A percentile compares a stretch with the other conserved stretches of the same genome.
Evolutionary conservation across 495 filamentous ascomycete genomes (phyloP).

Genomic region (Durotheca rogersii): DNA sequence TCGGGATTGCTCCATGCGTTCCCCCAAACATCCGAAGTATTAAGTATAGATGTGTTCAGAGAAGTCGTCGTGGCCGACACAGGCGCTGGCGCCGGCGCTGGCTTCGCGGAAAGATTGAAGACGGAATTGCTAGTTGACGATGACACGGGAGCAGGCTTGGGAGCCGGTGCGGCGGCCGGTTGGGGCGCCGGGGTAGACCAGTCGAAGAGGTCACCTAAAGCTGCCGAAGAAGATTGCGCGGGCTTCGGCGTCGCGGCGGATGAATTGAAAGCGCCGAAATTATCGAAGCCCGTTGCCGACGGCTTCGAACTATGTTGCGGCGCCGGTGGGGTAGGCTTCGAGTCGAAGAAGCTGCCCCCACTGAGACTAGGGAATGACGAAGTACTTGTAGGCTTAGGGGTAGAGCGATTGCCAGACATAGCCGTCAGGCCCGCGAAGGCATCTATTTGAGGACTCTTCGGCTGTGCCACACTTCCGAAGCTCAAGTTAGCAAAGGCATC

Average conservation of each 20-base stretch:
- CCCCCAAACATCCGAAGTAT: slow-evolving; percentile 53
- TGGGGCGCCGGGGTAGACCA: slow-evolving; percentile 62
- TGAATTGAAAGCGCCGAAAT: slow-evolving; percentile 56
- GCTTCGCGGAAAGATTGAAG: slow-evolving; percentile 73
- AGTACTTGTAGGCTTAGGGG: slow-evolving; percentile 56
- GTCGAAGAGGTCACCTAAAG: slow-evolving; percentile 76
- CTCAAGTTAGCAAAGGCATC: slow-evolving; percentile 86
- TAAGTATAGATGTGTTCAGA: slow-evolving; percentile 39
- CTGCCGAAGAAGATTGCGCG: slow-evolving; percentile 50
- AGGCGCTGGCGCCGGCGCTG: slow-evolving; percentile 40
- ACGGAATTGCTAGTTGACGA: slow-evolving; percentile 54
- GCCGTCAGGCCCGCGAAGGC: slow-evolving; percentile 72
- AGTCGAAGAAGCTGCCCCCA: slow-evolving; percentile 80
- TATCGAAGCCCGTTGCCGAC: slow-evolving; percentile 46
- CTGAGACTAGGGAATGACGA: slow-evolving; percentile 57
- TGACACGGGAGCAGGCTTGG: slow-evolving; percentile 43
- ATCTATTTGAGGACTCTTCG: slow-evolving; percentile 56
- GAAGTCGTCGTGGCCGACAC: slow-evolving; percentile 36
- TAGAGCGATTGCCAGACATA: slow-evolving; percentile 55
- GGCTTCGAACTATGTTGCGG: slow-evolving; percentile 51
- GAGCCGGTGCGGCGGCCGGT: slow-evolving; percentile 45
- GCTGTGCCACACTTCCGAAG: slow-evolving; percentile 60
- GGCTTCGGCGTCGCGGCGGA: slow-evolving; percentile 50
- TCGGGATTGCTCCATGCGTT: slow-evolving; percentile 58
- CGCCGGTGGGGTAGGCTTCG: slow-evolving; percentile 58